Evolutionary conservation across 1,284 basidiomycete species (phyloP), one percentile per base, ranked within the genome.

Genomic region (Cystobasidiaceae sp.): DNA sequence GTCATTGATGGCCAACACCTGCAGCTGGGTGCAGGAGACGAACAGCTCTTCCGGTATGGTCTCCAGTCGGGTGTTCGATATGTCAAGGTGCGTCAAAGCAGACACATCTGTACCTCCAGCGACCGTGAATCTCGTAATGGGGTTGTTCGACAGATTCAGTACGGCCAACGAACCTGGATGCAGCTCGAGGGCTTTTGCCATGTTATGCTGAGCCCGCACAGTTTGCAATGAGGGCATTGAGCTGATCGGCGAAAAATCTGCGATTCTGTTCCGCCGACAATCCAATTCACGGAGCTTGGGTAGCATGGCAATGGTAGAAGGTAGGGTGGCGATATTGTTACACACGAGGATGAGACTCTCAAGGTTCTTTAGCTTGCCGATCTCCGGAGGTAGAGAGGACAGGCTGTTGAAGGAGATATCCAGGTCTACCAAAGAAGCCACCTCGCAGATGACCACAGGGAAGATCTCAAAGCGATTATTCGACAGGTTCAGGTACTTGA

Each of bases 371-470:
- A 98, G 80, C 44, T 84, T 80, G 1, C 87, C 87, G 52, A 98
- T 85, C 61, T 88, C 84, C 27, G 88, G 83, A 0, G 94, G 93
- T 2, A 98, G 81, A 52, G 85, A 83, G 0, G 83, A 82, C 71
- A 98, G 88, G 75, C 83, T 85, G 79, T 99, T 98, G 82, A 97
- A 97, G 0, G 94, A 97, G 46, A 97, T 82, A 75, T 98, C 94
- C 21, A 99, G 84, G 72, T 94, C 90, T 32, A 84, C 80, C 28
- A 98, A 83, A 19, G 81, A 83, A 4, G 81, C 79, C 75, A 97
- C 84, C 66, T 87, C 80, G 75, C 85, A 87, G 19, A 98, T 83
- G 25, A 89, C 87, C 0, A 79, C 68, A 0, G 94, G 93, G 66
- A 98, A 82, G n/a, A 75, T 77, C 45, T 85, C 84, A 76, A 97